phyloP scores from a whole-genome alignment of 2,329 filamentous ascomycete genomes.

The Pyrenophora teres region DNA sequence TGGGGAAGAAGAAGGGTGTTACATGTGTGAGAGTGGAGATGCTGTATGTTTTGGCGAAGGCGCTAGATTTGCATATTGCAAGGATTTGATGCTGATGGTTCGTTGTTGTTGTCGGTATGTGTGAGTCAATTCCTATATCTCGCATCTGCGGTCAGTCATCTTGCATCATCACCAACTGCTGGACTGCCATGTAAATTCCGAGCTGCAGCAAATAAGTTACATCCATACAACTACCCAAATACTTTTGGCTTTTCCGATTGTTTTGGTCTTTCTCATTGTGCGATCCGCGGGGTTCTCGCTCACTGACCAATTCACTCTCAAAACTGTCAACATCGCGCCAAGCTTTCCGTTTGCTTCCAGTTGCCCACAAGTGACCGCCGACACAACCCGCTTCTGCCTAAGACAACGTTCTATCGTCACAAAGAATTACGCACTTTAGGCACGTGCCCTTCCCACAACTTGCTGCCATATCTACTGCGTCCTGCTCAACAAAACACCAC shows the following conservation, averaged over 20 bases:
- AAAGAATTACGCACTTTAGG: neutral
- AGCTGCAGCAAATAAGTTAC: neutral
- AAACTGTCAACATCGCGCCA: neutral
- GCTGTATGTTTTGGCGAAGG: conserved; percentile 54
- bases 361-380: neutral
- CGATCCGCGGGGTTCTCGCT: neutral
- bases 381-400: conserved; percentile 1
- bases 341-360: conserved; percentile 5
- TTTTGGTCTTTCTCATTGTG: neutral
- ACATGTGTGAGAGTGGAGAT: conserved; percentile 50
- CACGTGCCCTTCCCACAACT: neutral
- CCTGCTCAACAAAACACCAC: neutral
- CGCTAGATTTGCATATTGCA: conserved; percentile 45
- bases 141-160: no score
- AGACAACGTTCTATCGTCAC: neutral
- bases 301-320: conserved; percentile 1
- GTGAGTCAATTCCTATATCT: neutral
- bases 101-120: neutral
- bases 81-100: conserved; percentile 1
- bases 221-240: no score
- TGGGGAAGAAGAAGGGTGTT: conserved; percentile 50
- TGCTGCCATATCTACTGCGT: neutral
- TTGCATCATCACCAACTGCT: no score
- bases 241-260: no score
- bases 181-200: neutral